Evolutionary conservation across 2,329 filamentous ascomycete genomes (phyloP).

Genomic region (Beauveria rudraprayagi): DNA sequence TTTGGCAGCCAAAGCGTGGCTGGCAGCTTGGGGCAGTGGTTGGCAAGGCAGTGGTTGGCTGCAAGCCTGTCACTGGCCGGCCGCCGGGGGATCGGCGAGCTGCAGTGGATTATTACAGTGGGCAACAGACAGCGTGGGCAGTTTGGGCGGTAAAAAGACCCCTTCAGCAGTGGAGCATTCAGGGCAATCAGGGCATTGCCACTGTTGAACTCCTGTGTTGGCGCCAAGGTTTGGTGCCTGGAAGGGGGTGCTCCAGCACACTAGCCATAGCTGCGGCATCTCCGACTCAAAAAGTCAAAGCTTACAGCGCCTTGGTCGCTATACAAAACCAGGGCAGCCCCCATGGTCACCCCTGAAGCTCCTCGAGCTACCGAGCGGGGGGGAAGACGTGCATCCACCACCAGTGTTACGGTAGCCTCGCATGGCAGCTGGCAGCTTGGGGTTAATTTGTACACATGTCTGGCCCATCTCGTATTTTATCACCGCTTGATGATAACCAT

Average conservation of each 20-base stretch:
- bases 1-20: neutral
- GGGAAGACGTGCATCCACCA: neutral
- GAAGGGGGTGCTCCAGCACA: neutral
- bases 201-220: neutral
- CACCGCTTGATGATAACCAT: no score
- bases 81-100: neutral
- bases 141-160: neutral
- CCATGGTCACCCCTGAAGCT: neutral
- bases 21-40: neutral
- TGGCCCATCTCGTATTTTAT: no score
- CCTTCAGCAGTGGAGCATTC: no score
- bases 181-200: neutral
- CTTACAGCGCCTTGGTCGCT: neutral
- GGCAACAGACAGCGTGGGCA: neutral
- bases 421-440: no score
- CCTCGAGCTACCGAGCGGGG: neutral
- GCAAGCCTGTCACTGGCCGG: neutral
- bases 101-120: neutral
- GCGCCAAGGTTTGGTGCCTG: neutral
- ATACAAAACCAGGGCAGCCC: neutral
- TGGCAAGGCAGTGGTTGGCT: neutral
- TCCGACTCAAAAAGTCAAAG: neutral
- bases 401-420: neutral
- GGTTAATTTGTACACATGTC: no score
- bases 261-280: no score